A percentile compares a stretch with the other conserved stretches of the same genome.
Conservation (phyloP, 208 protist species). For the Phytomonas serpens region DNA sequence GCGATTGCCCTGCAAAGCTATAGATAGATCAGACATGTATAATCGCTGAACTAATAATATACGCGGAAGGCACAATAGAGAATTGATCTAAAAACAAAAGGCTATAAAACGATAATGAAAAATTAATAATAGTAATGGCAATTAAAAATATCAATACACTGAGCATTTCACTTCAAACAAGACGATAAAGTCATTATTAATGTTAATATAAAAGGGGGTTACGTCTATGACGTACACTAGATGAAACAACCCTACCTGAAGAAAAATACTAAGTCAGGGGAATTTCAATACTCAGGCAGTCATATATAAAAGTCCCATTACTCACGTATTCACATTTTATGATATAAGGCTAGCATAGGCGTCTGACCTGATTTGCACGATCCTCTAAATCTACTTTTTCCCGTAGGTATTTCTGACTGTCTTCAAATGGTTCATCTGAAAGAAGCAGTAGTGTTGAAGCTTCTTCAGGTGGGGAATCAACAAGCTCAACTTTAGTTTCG, state of each 20-base stretch:
- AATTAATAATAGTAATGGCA: not conserved
- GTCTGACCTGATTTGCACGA: not conserved
- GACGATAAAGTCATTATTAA: not conserved
- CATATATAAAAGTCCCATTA: not conserved
- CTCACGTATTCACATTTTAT: not conserved
- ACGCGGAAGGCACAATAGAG: not conserved
- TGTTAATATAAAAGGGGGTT: not conserved
- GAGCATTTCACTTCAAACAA: too few relatives aligned
- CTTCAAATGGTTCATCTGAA: not conserved
- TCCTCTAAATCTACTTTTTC: not conserved
- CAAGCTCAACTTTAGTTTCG: conserved; percentile 24
- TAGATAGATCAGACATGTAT: not conserved
- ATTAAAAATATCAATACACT: not conserved
- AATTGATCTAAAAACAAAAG: not conserved
- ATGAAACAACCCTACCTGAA: not conserved
- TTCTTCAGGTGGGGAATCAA: conserved; percentile 5
- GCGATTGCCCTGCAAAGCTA: conserved; percentile 6
- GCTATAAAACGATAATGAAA: not conserved
- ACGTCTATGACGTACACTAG: not conserved
- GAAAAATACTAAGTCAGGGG: not conserved
- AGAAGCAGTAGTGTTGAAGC: not conserved
- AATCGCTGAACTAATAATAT: not conserved
- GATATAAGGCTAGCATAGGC: not conserved
- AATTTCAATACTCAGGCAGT: not conserved
- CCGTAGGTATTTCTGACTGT: not conserved